Percentiles rank a stretch among this genome's conserved stretches.
Evolutionary conservation across 176 grass and related monocot genomes (phyloP).

Genomic region (Poa annua): DNA sequence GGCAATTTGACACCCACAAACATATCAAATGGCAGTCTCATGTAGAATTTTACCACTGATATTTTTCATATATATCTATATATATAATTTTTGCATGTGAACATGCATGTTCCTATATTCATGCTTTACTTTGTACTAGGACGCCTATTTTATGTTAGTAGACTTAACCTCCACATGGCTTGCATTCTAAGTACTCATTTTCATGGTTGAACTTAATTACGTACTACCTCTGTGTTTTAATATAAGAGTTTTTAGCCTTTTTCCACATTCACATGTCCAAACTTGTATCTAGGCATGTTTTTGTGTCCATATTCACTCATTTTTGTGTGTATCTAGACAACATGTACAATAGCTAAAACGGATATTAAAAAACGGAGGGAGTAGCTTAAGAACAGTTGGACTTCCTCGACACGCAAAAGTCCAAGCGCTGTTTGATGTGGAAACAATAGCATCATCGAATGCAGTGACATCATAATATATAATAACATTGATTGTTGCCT

Average conservation of each 20-base stretch:
- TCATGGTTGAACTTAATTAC: neutral
- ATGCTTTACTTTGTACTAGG: neutral
- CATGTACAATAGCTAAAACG: no score
- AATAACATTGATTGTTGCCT: neutral
- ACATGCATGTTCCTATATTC: slow-evolving; percentile 9
- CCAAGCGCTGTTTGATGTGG: neutral
- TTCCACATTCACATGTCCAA: no score
- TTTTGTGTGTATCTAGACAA: no score
- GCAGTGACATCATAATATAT: slow-evolving; percentile 2
- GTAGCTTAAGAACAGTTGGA: neutral
- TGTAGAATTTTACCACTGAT: neutral
- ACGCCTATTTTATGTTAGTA: neutral
- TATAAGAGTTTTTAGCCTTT: no score
- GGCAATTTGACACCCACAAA: neutral
- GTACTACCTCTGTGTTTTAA: no score
- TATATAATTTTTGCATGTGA: no score
- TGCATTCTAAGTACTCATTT: slow-evolving; percentile 10
- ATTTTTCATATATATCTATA: neutral
- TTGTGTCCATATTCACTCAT: no score
- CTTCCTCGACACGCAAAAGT: neutral
- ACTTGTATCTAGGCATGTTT: no score
- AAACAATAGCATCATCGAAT: neutral
- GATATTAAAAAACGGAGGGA: no score
- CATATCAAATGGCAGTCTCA: neutral
- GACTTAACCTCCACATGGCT: neutral